A percentile compares a stretch with the other conserved stretches of the same genome.
These are phyloP conservation scores for Phytophthora sp. DNA, from an alignment of 352 stramenopile genomes.

Conservation along the genomic window DNA sequence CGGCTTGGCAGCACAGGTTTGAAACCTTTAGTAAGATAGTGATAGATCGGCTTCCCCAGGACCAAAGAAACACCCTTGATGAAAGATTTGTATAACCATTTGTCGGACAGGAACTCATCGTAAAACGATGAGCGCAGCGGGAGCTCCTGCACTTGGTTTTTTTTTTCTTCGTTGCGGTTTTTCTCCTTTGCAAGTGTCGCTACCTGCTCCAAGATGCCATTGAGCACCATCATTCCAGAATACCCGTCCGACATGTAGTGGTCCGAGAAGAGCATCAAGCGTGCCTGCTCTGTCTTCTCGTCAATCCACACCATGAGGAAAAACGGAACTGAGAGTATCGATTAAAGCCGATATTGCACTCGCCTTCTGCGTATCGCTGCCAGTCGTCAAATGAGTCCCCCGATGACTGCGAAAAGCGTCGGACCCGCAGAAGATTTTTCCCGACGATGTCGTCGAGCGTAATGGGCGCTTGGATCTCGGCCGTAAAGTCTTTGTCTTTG, in stretches of 20 bases:
- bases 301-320: constrained; percentile 38
- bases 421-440: constrained; percentile 22
- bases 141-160: not conserved
- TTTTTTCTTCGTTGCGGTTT: not conserved
- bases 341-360: constrained; percentile 39
- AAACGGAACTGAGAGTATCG: constrained; percentile 44
- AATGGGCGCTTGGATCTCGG: constrained; percentile 35
- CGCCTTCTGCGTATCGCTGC: constrained; percentile 23
- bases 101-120: constrained; percentile 26
- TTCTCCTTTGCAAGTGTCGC: constrained; percentile 3
- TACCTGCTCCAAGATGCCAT: constrained; percentile 42
- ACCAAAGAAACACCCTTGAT: constrained; percentile 16
- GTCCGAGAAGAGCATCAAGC: constrained; percentile 54
- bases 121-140: constrained; percentile 35
- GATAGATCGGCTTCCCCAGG: constrained; percentile 22
- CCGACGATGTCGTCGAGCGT: constrained; percentile 19
- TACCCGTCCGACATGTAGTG: constrained; percentile 52
- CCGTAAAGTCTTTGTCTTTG: constrained; percentile 31
- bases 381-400: constrained; percentile 12
- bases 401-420: not conserved
- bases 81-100: too few relatives aligned
- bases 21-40: constrained; percentile 20
- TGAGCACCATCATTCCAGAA: constrained; percentile 40
- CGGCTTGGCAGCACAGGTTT: constrained; percentile 17
- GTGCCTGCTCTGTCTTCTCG: not conserved